A percentile compares a stretch with the other conserved stretches of the same genome.
phyloP scores from a whole-genome alignment of 2,329 filamentous ascomycete genomes.

The Boeremia lycopersici region DNA sequence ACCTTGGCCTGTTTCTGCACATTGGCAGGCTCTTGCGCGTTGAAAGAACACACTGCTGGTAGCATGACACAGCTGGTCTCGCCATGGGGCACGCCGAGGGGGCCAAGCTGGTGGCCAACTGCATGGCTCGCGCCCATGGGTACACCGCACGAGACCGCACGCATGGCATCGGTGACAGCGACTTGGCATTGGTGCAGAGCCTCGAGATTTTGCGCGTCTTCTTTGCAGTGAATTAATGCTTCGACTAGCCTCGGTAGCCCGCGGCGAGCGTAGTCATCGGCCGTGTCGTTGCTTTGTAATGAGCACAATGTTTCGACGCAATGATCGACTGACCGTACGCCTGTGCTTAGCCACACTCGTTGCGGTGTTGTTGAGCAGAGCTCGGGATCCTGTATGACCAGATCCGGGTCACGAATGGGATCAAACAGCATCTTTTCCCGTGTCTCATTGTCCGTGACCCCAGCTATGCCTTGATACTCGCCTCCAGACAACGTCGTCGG shows the following conservation, averaged over 20 bases:
- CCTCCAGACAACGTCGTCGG: background rate
- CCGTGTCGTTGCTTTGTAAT: background rate
- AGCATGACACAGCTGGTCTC: background rate
- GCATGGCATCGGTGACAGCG: background rate
- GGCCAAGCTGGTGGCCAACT: background rate
- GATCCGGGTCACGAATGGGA: background rate
- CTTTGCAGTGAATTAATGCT: background rate
- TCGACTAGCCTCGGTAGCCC: background rate
- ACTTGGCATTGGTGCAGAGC: background rate
- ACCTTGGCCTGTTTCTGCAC: constrained; percentile 1
- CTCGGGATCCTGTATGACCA: background rate
- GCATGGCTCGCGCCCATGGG: background rate
- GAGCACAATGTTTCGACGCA: background rate
- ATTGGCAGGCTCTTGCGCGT: background rate
- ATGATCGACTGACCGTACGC: background rate
- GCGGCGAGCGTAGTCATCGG: background rate
- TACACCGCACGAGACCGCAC: background rate
- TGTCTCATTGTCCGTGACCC: background rate
- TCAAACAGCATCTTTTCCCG: background rate
- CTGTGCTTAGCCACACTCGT: background rate
- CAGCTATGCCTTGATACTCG: background rate
- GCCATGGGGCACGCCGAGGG: background rate
- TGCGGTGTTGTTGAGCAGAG: background rate
- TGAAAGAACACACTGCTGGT: background rate
- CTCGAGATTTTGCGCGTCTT: background rate